Percentiles rank a stretch among this genome's conserved stretches.
phyloP scores from a whole-genome alignment of 352 stramenopile species.

The Aphanomyces invadans region DNA sequence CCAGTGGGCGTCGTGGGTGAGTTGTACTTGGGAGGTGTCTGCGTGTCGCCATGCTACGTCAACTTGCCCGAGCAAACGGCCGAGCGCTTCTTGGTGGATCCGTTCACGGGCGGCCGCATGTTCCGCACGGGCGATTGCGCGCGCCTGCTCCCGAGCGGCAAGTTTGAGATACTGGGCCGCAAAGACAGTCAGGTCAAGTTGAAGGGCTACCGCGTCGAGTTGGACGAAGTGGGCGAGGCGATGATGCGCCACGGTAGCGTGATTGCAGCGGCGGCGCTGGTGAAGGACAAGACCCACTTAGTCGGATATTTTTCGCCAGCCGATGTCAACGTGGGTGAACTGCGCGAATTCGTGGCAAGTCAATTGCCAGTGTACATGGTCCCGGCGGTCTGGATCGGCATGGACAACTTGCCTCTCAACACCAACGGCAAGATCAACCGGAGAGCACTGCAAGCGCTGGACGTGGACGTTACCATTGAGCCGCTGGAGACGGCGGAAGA shows the following conservation, averaged over 20 bases:
- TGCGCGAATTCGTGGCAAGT: conserved; percentile 61
- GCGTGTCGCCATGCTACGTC: conserved; percentile 75
- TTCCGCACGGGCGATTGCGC: conserved; percentile 90
- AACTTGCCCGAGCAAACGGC: conserved; percentile 69
- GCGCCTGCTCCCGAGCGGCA: conserved; percentile 82
- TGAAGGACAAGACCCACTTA: conserved; percentile 87
- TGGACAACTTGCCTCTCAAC: conserved; percentile 75
- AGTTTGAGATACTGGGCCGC: conserved; percentile 89
- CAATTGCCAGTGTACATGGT: conserved; percentile 81
- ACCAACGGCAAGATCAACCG: conserved; percentile 84
- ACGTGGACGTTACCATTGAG: conserved; percentile 40
- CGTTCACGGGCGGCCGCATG: conserved; percentile 63
- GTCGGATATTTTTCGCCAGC: conserved; percentile 88
- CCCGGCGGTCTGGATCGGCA: conserved; percentile 67
- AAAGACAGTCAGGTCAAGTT: conserved; percentile 97
- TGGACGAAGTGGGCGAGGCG: conserved; percentile 86
- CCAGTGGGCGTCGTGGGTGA: conserved; percentile 62
- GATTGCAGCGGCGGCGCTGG: conserved; percentile 85
- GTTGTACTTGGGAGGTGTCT: conserved; percentile 79
- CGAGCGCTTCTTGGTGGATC: conserved; percentile 68
- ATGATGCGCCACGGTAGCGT: conserved; percentile 80
- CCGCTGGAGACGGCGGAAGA: conserved; percentile 52
- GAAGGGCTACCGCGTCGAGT: conserved; percentile 90
- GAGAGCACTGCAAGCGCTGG: conserved; percentile 84
- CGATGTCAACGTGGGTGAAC: conserved; percentile 53